These are phyloP conservation scores for Pythium coloratum DNA, from an alignment of 352 stramenopile genomes.

Conservation along the genomic window DNA sequence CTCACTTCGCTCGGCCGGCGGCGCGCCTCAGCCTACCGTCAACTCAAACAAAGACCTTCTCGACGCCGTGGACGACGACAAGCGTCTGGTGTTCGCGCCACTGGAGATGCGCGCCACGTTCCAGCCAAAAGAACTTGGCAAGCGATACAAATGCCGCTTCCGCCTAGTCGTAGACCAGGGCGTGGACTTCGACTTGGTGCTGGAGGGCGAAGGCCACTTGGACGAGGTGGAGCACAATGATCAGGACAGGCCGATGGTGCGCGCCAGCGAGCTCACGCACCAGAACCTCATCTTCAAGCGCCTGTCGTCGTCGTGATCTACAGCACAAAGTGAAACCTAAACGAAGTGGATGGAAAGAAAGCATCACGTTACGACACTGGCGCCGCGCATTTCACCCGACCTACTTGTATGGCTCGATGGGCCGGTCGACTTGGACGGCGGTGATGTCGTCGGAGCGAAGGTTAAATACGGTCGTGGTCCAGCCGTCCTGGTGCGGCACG, in stretches of 20 bases:
- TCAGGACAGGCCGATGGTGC: slow-evolving; percentile 48
- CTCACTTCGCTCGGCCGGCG: slow-evolving; percentile 51
- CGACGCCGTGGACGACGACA: slow-evolving; percentile 26
- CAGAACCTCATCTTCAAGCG: slow-evolving; percentile 53
- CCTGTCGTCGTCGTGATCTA: slow-evolving; percentile 11
- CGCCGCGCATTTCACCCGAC: not conserved
- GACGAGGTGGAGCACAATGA: slow-evolving; percentile 49
- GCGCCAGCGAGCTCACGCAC: slow-evolving; percentile 43
- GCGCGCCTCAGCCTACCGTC: slow-evolving; percentile 34
- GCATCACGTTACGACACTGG: not conserved
- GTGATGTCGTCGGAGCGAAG: slow-evolving; percentile 41
- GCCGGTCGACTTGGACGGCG: slow-evolving; percentile 8
- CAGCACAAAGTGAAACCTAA: not conserved
- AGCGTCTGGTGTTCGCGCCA: slow-evolving; percentile 37
- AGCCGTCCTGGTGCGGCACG: slow-evolving; percentile 74
- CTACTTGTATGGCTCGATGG: slow-evolving; percentile 13
- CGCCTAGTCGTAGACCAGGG: slow-evolving; percentile 63
- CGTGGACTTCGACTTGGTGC: slow-evolving; percentile 64
- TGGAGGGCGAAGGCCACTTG: slow-evolving; percentile 69
- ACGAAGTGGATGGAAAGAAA: not conserved
- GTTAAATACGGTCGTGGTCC: slow-evolving; percentile 86
- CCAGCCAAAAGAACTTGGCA: slow-evolving; percentile 32
- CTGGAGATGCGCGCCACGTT: slow-evolving; percentile 59
- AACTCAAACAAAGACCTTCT: slow-evolving; percentile 38
- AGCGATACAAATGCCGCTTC: slow-evolving; percentile 65